Evolutionary conservation across 2,329 filamentous ascomycete species (phyloP).

Genomic region (Graphiopsis chlorocephala): DNA sequence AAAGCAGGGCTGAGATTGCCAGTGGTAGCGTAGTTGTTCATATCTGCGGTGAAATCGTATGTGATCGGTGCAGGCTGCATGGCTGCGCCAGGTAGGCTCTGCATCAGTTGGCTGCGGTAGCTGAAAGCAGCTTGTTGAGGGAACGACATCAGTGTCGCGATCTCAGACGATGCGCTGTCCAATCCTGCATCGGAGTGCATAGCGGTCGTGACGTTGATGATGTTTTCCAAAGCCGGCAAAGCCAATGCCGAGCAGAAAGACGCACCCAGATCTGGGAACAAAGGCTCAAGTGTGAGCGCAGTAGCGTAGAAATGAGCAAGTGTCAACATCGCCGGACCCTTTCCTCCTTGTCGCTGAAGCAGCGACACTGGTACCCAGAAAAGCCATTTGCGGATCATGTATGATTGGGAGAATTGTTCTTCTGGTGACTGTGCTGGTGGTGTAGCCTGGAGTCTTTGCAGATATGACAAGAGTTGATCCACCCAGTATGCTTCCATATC

Average conservation of each 20-base stretch:
- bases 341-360: constrained; percentile 71
- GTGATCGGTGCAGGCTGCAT: constrained; percentile 5
- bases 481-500: constrained; percentile 50
- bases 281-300: constrained; percentile 79
- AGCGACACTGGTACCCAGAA: constrained; percentile 92
- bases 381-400: constrained; percentile 84
- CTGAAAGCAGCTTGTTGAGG: constrained; percentile 42
- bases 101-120: constrained; percentile 38
- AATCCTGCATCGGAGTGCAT: constrained; percentile 52
- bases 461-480: constrained; percentile 47
- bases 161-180: constrained; percentile 42
- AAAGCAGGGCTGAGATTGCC: constrained; percentile 51
- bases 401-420: constrained; percentile 86
- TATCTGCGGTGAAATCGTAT: constrained; percentile 20
- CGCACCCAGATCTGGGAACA: constrained; percentile 87
- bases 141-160: constrained; percentile 47
- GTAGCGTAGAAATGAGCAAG: constrained; percentile 90
- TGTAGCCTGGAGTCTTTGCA: constrained; percentile 44
- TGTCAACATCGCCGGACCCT: constrained; percentile 74
- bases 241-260: constrained; percentile 71
- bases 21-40: constrained; percentile 18
- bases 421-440: constrained; percentile 55
- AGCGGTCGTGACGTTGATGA: constrained; percentile 70
- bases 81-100: constrained; percentile 18
- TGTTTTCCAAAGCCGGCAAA: constrained; percentile 79